phyloP scores from a whole-genome alignment of 345 rosid genomes.

The Salix purpurea region DNA sequence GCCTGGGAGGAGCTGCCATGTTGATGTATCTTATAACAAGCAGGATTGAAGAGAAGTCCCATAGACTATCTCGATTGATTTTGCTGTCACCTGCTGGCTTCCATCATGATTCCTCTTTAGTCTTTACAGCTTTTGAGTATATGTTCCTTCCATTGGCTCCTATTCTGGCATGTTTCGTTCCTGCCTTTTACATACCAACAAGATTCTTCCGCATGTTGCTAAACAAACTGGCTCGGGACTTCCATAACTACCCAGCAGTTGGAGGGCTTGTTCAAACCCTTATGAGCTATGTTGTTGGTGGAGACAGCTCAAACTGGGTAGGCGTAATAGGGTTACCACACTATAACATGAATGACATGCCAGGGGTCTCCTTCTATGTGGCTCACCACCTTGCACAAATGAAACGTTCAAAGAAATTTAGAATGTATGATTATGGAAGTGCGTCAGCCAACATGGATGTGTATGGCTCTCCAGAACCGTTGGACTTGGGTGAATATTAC shows the following conservation, averaged over 20 bases:
- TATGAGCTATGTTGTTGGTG: conserved; percentile 80
- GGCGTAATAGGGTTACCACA: conserved; percentile 90
- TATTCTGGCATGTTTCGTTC: conserved; percentile 49
- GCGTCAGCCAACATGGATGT: conserved; percentile 52
- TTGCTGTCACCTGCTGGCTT: conserved; percentile 93
- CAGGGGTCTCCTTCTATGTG: conserved; percentile 77
- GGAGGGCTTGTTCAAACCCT: conserved; percentile 95
- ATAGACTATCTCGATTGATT: conserved; percentile 75
- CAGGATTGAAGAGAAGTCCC: conserved; percentile 67
- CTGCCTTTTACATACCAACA: conserved; percentile 91
- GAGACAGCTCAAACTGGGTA: conserved; percentile 98
- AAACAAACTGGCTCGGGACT: conserved; percentile 92
- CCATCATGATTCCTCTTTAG: conserved; percentile 68
- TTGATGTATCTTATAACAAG: conserved; percentile 67
- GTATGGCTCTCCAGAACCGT: conserved; percentile 75
- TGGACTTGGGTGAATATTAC: conserved; percentile 78
- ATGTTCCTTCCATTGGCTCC: conserved; percentile 58
- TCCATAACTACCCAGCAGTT: conserved; percentile 87
- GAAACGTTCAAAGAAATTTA: conserved; percentile 62
- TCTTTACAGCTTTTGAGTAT: conserved; percentile 56
- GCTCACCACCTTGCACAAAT: conserved; percentile 87
- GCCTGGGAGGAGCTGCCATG: conserved; percentile 95
- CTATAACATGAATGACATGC: conserved; percentile 98
- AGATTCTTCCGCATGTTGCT: conserved; percentile 90
- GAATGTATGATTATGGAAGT: conserved; percentile 82